These are phyloP conservation scores for Hygrophila difformis DNA, from an alignment of 257 asterid genomes.

Conservation along the genomic window DNA sequence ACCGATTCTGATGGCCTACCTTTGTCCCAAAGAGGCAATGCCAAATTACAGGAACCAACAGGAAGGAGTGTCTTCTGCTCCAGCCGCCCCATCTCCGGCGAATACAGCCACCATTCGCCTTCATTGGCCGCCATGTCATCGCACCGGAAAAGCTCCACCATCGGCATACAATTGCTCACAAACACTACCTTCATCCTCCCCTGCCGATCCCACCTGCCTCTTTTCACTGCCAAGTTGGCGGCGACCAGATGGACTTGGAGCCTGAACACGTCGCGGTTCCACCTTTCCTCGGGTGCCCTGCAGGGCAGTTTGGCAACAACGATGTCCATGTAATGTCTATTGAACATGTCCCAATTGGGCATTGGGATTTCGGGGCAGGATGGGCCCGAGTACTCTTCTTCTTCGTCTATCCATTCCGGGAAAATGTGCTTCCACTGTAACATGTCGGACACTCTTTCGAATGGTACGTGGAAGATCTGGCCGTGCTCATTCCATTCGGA, in stretches of 20 bases:
- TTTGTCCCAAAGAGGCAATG: slow-evolving; percentile 85
- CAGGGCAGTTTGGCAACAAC: slow-evolving; percentile 71
- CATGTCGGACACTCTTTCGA: slow-evolving; percentile 38
- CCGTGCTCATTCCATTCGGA: slow-evolving; percentile 52
- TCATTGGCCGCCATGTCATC: slow-evolving; percentile 54
- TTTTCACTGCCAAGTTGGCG: slow-evolving; percentile 56
- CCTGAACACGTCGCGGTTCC: slow-evolving; percentile 77
- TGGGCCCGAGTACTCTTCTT: slow-evolving; percentile 75
- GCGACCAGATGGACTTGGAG: slow-evolving; percentile 65
- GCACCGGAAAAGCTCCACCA: slow-evolving; percentile 79
- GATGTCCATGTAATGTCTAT: slow-evolving; percentile 46
- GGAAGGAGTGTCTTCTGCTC: slow-evolving; percentile 65
- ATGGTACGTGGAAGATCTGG: slow-evolving; percentile 20
- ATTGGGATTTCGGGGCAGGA: slow-evolving; percentile 81
- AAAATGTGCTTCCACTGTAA: slow-evolving; percentile 70
- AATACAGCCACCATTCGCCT: slow-evolving; percentile 83
- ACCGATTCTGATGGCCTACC: slow-evolving; percentile 36
- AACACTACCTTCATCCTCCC: slow-evolving; percentile 53
- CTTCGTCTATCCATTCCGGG: slow-evolving; percentile 98
- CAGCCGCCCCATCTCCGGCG: slow-evolving; percentile 41
- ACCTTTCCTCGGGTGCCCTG: slow-evolving; percentile 38
- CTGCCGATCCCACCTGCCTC: slow-evolving; percentile 46
- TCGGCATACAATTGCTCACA: slow-evolving; percentile 62
- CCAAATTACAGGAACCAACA: slow-evolving; percentile 78
- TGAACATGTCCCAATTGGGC: slow-evolving; percentile 39